Base-by-base conservation (phyloP, 306 rosid species). In the Vachellia collinsii region DNA sequence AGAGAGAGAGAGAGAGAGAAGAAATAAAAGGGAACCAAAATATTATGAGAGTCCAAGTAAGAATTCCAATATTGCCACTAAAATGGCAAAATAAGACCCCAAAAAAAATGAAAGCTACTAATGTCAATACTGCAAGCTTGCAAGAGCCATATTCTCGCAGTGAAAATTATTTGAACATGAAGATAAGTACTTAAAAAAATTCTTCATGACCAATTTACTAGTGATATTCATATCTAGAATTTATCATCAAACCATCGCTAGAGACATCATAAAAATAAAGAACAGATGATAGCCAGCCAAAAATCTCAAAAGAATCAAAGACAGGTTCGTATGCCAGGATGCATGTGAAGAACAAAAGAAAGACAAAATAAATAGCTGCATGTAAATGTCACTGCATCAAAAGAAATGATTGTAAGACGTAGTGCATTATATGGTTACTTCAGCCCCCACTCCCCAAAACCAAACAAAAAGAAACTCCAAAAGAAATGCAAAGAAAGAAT, bases 31-130 rank as follows among this genome's bases (percentile, higher is more conserved):
- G 36, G 34, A 42, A 44, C 29, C 47, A 83, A 47, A 58, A 58
- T 79, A 44, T 38, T 47, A 20, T 50, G 23, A 51, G 3, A 11
- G 68, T 12, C 43, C 44, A 65, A 58, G 19, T 67, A 5, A 43
- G 39, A 71, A 72, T 72, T 63, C 53, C 59, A 48, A 77, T 9
- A 53, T 19, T 29, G 63, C 70, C 70, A 14, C 22, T 59, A 76
- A 25, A 69, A 39, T 36, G 63, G 79, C 39, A 44, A 20, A 71
- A 22, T 48, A 37, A 65, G 58, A 61, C 53, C n/a, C n/a, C n/a
- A n/a, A 56, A 10, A 20, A 23, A 36, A 17, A 70, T 41, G 38
- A 11, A 77, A 46, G 37, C 70, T 58, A 48, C 8, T 42, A 66
- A n/a, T 56, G 62, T 66, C 20, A 74, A 46, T 38, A 54, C 42